These are phyloP conservation scores for Zygotorulaspora chibaensis DNA, from an alignment of 805 yeast genomes.

Conservation along the genomic window DNA sequence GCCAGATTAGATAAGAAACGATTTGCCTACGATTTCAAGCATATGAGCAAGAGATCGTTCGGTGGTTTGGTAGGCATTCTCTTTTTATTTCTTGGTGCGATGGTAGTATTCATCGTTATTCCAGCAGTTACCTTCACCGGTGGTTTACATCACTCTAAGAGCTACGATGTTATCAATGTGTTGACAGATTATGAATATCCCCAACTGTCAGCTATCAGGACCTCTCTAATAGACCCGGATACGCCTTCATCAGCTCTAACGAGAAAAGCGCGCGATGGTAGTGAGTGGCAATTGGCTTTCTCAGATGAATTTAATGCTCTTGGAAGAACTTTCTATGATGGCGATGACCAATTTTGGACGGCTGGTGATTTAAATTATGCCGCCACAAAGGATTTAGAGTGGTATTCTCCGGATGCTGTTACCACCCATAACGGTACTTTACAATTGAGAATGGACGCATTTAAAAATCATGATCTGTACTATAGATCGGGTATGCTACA, in stretches of 20 bases:
- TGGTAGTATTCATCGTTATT: conserved; percentile 66
- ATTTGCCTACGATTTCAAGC: conserved; percentile 57
- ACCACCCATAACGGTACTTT: conserved; percentile 72
- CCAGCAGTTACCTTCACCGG: conserved; percentile 87
- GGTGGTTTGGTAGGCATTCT: conserved; percentile 62
- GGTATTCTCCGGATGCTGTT: conserved; percentile 92
- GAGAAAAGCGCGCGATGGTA: conserved; percentile 55
- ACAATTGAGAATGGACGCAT: conserved; percentile 72
- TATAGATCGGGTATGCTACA: conserved; percentile 92
- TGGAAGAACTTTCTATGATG: conserved; percentile 85
- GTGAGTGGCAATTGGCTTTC: conserved; percentile 71
- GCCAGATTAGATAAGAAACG: conserved; percentile 76
- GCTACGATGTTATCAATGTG: conserved; percentile 32
- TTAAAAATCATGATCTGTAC: conserved; percentile 66
- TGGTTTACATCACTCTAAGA: conserved; percentile 36
- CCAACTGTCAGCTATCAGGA: conserved; percentile 47
- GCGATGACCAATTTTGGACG: conserved; percentile 89
- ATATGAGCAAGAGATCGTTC: conserved; percentile 58
- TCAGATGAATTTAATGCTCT: conserved; percentile 88
- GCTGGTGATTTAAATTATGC: conserved; percentile 81
- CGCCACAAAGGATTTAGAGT: conserved; percentile 86
- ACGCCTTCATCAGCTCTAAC: conserved; percentile 50
- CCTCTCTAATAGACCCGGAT: conserved; percentile 55
- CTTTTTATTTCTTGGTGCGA: conserved; percentile 53
- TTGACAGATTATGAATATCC: conserved; percentile 51